These are phyloP conservation scores for Agaricus sinodeliciosus DNA, from an alignment of 768 basidiomycete genomes.

Conservation along the genomic window DNA sequence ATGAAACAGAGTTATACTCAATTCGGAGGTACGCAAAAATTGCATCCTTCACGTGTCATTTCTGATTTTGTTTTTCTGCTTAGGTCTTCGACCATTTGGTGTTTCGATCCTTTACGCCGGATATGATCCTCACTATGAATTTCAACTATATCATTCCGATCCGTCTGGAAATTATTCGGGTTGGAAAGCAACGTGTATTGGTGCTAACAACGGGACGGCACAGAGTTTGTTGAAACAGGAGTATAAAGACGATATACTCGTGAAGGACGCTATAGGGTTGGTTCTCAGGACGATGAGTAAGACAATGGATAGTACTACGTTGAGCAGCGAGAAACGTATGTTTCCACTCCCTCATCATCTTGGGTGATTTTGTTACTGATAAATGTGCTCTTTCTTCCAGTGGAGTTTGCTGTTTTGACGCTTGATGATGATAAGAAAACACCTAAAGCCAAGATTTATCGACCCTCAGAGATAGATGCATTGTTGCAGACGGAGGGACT, in stretches of 20 bases:
- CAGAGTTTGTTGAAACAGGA: slow-evolving; percentile 96
- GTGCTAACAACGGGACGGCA: slow-evolving; percentile 96
- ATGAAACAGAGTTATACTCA: slow-evolving; percentile 99
- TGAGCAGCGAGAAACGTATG: slow-evolving; percentile 94
- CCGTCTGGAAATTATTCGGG: slow-evolving; percentile 98
- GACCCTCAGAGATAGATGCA: slow-evolving; percentile 82
- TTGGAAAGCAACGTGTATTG: slow-evolving; percentile 98
- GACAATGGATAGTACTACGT: slow-evolving; percentile 97
- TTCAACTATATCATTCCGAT: slow-evolving; percentile 98
- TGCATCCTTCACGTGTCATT: background rate
- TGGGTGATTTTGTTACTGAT: slow-evolving; percentile 9
- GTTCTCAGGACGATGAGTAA: slow-evolving; percentile 96
- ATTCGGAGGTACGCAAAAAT: slow-evolving; percentile 64
- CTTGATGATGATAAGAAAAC: slow-evolving; percentile 70
- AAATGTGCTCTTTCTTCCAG: slow-evolving; percentile 30
- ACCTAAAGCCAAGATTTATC: slow-evolving; percentile 89
- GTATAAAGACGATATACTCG: slow-evolving; percentile 89
- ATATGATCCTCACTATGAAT: slow-evolving; percentile 90
- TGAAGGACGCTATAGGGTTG: slow-evolving; percentile 90
- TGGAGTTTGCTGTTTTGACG: slow-evolving; percentile 94
- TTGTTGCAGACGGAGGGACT: slow-evolving; percentile 73
- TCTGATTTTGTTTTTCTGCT: background rate
- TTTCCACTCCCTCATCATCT: slow-evolving; percentile 8
- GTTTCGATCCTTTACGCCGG: slow-evolving; percentile 96
- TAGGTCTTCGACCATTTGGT: slow-evolving; percentile 95